Conservation (phyloP, 192 early-diverging fungal genomes). For the Linnemannia zychae region DNA sequence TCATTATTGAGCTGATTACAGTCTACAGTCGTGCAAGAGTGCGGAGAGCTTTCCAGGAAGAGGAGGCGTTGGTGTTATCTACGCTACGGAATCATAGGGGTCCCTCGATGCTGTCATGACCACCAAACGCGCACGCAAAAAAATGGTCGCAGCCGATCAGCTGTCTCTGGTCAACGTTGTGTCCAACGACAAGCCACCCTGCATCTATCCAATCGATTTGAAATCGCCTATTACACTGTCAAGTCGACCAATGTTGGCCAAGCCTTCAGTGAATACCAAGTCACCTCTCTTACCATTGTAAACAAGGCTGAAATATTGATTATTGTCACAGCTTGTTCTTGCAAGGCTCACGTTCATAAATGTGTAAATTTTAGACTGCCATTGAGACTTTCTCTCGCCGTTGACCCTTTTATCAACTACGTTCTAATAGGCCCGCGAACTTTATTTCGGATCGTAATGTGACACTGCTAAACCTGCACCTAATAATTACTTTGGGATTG, state of each 20-base stretch:
- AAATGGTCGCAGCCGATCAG: not conserved
- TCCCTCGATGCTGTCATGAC: not conserved
- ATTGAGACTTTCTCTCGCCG: not conserved
- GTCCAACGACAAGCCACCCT: not conserved
- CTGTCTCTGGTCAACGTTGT: not conserved
- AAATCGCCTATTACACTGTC: not conserved
- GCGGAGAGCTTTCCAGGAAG: not conserved
- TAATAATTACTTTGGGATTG: not conserved
- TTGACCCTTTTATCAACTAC: not conserved
- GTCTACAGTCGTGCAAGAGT: not conserved
- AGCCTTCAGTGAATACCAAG: slow-evolving; percentile 9
- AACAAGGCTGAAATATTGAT: not conserved
- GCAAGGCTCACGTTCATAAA: slow-evolving; percentile 6
- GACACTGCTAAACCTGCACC: not conserved
- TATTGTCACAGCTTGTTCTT: slow-evolving; percentile 5
- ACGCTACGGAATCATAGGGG: not conserved
- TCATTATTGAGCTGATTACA: not conserved
- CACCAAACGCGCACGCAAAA: not conserved
- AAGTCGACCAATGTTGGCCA: slow-evolving; percentile 8
- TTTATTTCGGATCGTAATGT: slow-evolving; percentile 22
- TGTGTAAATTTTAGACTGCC: slow-evolving; percentile 4
- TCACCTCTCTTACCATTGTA: slow-evolving; percentile 5
- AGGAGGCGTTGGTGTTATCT: not conserved
- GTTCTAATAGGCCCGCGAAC: slow-evolving; percentile 14
- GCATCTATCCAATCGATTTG: not conserved